Percentiles rank a stretch among this genome's conserved stretches.
phyloP scores from a whole-genome alignment of 139 green algal species.

The Dunaliella primolecta region DNA sequence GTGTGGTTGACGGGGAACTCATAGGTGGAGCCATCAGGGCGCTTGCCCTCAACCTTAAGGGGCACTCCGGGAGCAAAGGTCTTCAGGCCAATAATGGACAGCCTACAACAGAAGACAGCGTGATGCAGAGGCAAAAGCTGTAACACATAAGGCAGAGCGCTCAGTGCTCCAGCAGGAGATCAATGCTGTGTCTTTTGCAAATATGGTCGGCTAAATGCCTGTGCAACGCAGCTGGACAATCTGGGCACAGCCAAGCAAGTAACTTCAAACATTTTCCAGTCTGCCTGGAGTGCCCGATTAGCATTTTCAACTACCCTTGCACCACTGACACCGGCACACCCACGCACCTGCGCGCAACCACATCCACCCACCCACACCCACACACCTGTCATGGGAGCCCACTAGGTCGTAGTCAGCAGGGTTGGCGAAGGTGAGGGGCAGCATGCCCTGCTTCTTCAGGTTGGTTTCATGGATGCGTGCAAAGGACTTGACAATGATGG shows the following conservation, averaged over 20 bases:
- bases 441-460: constrained; percentile 94
- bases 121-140: too few species aligned
- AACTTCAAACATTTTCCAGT: background rate
- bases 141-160: too few species aligned
- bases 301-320: too few species aligned
- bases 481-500: constrained; percentile 93
- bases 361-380: too few species aligned
- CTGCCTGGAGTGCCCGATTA: too few species aligned
- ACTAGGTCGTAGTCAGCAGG: constrained; percentile 93
- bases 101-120: constrained; percentile 1
- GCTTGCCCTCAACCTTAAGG: constrained; percentile 80
- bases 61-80: constrained; percentile 72
- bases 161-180: too few species aligned
- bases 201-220: too few species aligned
- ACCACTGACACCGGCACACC: too few species aligned
- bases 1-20: constrained; percentile 88
- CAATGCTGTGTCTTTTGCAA: too few species aligned
- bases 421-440: constrained; percentile 86
- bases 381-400: constrained; percentile 43
- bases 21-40: constrained; percentile 77
- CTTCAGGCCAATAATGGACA: constrained; percentile 83
- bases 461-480: constrained; percentile 97
- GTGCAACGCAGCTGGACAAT: too few species aligned
- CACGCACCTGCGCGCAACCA: too few species aligned
- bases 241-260: constrained; percentile 13